phyloP scores from a whole-genome alignment of 2,329 filamentous ascomycete species.

The Orbilia blumenaviensis region DNA sequence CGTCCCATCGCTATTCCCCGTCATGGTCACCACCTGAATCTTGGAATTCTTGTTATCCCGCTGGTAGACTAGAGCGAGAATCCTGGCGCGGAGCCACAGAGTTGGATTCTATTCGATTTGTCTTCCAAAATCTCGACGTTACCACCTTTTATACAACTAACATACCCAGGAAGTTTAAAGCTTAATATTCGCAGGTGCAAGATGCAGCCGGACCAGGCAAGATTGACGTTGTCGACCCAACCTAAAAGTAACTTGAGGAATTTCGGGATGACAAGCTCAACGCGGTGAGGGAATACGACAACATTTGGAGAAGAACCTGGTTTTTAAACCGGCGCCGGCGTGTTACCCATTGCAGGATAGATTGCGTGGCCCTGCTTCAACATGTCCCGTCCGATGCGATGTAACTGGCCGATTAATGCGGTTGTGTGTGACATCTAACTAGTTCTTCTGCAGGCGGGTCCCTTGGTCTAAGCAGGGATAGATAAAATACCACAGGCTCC shows the following conservation, averaged over 20 bases:
- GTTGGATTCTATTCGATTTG: neutral
- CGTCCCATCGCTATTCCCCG: neutral
- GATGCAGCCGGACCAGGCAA: too few relatives aligned
- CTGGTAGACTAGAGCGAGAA: neutral
- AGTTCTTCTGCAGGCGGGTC: neutral
- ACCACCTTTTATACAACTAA: neutral
- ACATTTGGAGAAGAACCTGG: neutral
- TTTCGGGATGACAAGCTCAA: constrained; percentile 10
- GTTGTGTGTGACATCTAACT: too few relatives aligned
- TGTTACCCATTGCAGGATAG: neutral
- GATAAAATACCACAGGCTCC: constrained; percentile 23
- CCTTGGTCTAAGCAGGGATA: neutral
- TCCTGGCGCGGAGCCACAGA: neutral
- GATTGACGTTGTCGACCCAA: too few relatives aligned
- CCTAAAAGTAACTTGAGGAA: neutral
- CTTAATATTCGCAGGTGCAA: neutral
- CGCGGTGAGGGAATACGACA: neutral
- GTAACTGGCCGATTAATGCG: too few relatives aligned
- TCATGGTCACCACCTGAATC: neutral
- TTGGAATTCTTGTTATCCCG: neutral
- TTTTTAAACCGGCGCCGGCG: neutral
- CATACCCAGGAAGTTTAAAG: neutral
- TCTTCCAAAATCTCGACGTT: neutral
- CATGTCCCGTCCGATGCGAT: neutral
- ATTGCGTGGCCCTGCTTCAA: neutral